Evolutionary conservation across 2,329 filamentous ascomycete species (phyloP).

Genomic region (Xylariaceae sp.): DNA sequence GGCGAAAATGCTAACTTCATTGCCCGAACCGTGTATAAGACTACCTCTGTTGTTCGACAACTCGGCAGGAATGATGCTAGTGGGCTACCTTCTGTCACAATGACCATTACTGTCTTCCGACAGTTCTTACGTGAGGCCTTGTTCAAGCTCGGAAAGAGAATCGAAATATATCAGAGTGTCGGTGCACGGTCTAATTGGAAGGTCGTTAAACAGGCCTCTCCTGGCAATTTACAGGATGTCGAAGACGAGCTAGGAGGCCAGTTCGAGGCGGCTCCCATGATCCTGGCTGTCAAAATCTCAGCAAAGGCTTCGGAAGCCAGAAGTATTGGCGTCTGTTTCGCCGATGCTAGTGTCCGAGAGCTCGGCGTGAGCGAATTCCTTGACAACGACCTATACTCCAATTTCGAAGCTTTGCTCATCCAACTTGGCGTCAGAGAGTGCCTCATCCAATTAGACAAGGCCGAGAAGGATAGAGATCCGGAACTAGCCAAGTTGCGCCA

Average conservation of each 20-base stretch:
- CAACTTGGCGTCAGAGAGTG: slow-evolving; percentile 95
- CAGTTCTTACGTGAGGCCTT: slow-evolving; percentile 94
- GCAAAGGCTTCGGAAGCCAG: slow-evolving; percentile 82
- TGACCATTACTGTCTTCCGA: slow-evolving; percentile 91
- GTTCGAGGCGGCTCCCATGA: slow-evolving; percentile 87
- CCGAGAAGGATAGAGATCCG: slow-evolving; percentile 80
- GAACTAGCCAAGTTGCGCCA: slow-evolving; percentile 83
- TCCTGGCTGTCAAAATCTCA: slow-evolving; percentile 88
- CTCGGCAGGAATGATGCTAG: slow-evolving; percentile 79
- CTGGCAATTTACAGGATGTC: slow-evolving; percentile 93
- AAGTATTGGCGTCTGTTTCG: slow-evolving; percentile 92
- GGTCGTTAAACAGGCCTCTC: slow-evolving; percentile 84
- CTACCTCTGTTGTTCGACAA: slow-evolving; percentile 88
- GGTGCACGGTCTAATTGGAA: slow-evolving; percentile 87
- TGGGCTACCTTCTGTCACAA: slow-evolving; percentile 88
- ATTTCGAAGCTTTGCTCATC: slow-evolving; percentile 93
- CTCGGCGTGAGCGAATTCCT: slow-evolving; percentile 95
- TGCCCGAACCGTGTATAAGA: slow-evolving; percentile 86
- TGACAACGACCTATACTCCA: slow-evolving; percentile 98
- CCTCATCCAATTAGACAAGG: slow-evolving; percentile 72
- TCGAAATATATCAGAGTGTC: slow-evolving; percentile 82
- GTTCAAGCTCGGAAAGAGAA: slow-evolving; percentile 81
- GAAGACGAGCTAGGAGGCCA: slow-evolving; percentile 89
- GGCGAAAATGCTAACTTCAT: slow-evolving; percentile 81
- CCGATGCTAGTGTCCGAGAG: slow-evolving; percentile 92